phyloP scores from a whole-genome alignment of 164 flowering plant genomes.

The Amborella trichopoda region DNA sequence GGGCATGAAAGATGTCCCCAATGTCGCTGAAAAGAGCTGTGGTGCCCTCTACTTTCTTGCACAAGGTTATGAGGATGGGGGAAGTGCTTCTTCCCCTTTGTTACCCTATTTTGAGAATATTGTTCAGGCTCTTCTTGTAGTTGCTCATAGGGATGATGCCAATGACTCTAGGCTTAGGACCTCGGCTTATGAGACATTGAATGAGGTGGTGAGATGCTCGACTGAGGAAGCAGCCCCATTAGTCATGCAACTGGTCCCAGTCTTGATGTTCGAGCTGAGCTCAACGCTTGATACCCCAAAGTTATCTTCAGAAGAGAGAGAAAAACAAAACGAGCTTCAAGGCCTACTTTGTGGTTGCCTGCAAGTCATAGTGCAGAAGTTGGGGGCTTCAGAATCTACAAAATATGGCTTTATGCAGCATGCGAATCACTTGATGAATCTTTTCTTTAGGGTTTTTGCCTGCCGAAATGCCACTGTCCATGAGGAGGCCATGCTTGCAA shows the following conservation, averaged over 20 bases:
- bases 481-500: conserved; percentile 16
- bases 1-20: conserved; percentile 57
- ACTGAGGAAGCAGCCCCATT: conserved; percentile 47
- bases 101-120: conserved; percentile 59
- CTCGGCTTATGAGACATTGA: conserved; percentile 64
- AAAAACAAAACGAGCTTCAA: conserved; percentile 48
- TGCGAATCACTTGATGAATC: conserved; percentile 56
- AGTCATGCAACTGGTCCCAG: conserved; percentile 47
- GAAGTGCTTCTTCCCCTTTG: conserved; percentile 33
- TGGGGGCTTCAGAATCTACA: conserved; percentile 40
- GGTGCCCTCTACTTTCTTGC: conserved; percentile 72
- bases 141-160: conserved; percentile 53
- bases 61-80: conserved; percentile 51
- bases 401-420: conserved; percentile 48
- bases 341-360: conserved; percentile 67
- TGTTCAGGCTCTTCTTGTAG: conserved; percentile 46
- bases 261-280: conserved; percentile 57
- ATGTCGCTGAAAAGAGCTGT: conserved; percentile 14
- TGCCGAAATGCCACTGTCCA: conserved; percentile 59
- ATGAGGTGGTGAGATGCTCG: conserved; percentile 67
- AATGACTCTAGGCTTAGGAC: conserved; percentile 49
- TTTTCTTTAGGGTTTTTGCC: conserved; percentile 52
- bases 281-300: conserved; percentile 43
- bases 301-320: conserved; percentile 45
- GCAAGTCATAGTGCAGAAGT: conserved; percentile 61